phyloP scores from a whole-genome alignment of 352 stramenopile species.

The Phytopythium aichiense region DNA sequence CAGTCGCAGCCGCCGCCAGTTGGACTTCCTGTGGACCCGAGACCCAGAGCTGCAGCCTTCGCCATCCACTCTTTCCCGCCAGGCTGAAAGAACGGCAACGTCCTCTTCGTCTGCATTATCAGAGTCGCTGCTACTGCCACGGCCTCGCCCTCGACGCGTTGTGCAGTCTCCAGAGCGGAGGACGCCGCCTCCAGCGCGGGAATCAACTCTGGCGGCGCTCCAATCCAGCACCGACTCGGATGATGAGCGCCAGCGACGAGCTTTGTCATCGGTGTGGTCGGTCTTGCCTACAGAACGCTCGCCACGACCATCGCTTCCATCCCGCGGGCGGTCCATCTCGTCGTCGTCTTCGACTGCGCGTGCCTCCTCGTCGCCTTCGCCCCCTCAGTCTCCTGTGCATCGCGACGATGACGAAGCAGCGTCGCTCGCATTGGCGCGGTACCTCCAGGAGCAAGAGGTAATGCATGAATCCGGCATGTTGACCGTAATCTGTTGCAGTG shows the following conservation, averaged over 20 bases:
- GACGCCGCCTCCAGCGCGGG: background rate
- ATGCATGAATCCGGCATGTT: background rate
- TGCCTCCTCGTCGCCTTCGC: constrained; percentile 17
- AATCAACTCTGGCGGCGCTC: background rate
- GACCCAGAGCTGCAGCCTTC: background rate
- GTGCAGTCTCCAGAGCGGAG: background rate
- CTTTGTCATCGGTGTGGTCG: background rate
- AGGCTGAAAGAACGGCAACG: background rate
- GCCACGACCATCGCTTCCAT: background rate
- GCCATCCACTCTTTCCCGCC: background rate
- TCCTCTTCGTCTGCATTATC: background rate
- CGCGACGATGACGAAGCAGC: constrained; percentile 47
- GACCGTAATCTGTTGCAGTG: background rate
- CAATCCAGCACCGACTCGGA: background rate
- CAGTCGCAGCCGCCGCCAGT: constrained; percentile 6
- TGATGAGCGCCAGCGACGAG: background rate
- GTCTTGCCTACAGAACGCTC: background rate
- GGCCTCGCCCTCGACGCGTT: background rate
- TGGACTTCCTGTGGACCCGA: constrained; percentile 3
- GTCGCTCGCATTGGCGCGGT: constrained; percentile 60
- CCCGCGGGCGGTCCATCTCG: background rate
- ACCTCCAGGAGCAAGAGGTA: constrained; percentile 74
- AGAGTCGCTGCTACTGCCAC: background rate
- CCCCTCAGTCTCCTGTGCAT: constrained; percentile 13
- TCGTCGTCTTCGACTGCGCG: constrained; percentile 16